Evolutionary conservation across 345 rosid species (phyloP).

Genomic region (Arabis hirsuta): DNA sequence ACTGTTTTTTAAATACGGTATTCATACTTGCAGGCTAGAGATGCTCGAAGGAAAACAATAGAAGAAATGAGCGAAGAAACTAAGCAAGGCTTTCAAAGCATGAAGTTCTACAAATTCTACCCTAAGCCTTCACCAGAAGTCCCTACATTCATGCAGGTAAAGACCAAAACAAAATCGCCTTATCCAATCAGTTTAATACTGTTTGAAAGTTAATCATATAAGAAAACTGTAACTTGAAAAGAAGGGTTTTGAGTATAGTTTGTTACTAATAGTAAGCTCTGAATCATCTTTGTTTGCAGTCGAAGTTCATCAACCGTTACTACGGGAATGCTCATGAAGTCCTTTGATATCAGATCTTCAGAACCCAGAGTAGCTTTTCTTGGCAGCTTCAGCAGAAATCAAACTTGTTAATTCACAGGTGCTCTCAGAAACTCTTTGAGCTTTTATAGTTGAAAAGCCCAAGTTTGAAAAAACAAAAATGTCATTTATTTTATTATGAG

Average conservation of each 20-base stretch:
- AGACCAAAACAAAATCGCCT: background rate
- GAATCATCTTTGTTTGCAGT: slow-evolving; percentile 53
- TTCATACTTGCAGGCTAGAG: slow-evolving; percentile 65
- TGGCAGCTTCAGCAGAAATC: slow-evolving; percentile 29
- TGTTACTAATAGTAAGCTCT: background rate
- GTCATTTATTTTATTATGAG: slow-evolving; percentile 21
- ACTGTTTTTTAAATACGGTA: slow-evolving; percentile 14
- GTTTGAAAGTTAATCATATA: background rate
- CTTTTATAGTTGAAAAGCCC: slow-evolving; percentile 12
- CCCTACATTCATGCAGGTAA: slow-evolving; percentile 68
- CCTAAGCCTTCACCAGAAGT: slow-evolving; percentile 69
- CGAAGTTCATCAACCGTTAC: slow-evolving; percentile 80
- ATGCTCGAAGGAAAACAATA: slow-evolving; percentile 75
- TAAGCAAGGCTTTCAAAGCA: slow-evolving; percentile 61
- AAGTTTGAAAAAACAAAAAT: slow-evolving; percentile 12
- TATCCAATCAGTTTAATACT: background rate
- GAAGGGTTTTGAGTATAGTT: background rate
- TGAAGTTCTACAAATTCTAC: slow-evolving; percentile 95
- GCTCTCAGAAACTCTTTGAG: slow-evolving; percentile 44
- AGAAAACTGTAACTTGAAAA: background rate
- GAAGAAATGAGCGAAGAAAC: slow-evolving; percentile 87
- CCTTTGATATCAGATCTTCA: slow-evolving; percentile 46
- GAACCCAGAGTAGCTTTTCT: slow-evolving; percentile 26
- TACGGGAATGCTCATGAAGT: slow-evolving; percentile 87
- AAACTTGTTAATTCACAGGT: slow-evolving; percentile 24